Percentiles rank a stretch among this genome's conserved stretches.
phyloP scores from a whole-genome alignment of 148 eudicot genomes.

The Vaccinium darrowii region DNA sequence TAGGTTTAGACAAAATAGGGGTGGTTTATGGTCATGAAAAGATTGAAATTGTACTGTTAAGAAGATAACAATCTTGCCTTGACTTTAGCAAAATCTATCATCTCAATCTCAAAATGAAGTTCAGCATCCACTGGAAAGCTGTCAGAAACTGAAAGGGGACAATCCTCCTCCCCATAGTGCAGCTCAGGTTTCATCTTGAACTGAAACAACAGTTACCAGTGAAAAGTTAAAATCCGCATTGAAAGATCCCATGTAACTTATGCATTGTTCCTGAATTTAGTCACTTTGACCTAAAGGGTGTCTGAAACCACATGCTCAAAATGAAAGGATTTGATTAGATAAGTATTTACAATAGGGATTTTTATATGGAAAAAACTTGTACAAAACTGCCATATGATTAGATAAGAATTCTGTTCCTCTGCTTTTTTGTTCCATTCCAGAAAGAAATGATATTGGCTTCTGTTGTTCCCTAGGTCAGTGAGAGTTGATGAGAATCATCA shows the following conservation, averaged over 20 bases:
- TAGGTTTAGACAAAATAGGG: background rate
- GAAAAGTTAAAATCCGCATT: background rate
- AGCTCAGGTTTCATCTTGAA: slow-evolving; percentile 89
- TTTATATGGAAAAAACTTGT: background rate
- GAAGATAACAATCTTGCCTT: slow-evolving; percentile 54
- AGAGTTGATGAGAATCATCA: background rate
- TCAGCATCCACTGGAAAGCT: slow-evolving; percentile 86
- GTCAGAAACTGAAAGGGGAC: slow-evolving; percentile 78
- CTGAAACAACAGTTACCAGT: slow-evolving; percentile 40
- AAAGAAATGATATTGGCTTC: slow-evolving; percentile 3
- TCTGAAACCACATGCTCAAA: slow-evolving; percentile 8
- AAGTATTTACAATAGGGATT: background rate
- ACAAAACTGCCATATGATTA: background rate
- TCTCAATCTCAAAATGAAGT: slow-evolving; percentile 91
- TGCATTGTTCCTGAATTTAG: background rate
- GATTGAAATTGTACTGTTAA: background rate
- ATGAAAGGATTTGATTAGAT: background rate
- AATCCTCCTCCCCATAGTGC: slow-evolving; percentile 92
- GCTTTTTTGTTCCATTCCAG: background rate
- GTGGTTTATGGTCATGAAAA: background rate
- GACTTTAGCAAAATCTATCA: slow-evolving; percentile 85
- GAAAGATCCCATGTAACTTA: background rate
- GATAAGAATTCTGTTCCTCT: background rate
- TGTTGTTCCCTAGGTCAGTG: background rate
- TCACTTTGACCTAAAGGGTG: background rate